Evolutionary conservation across 352 stramenopile genomes (phyloP).

Genomic region (Globisporangium apiculatum): DNA sequence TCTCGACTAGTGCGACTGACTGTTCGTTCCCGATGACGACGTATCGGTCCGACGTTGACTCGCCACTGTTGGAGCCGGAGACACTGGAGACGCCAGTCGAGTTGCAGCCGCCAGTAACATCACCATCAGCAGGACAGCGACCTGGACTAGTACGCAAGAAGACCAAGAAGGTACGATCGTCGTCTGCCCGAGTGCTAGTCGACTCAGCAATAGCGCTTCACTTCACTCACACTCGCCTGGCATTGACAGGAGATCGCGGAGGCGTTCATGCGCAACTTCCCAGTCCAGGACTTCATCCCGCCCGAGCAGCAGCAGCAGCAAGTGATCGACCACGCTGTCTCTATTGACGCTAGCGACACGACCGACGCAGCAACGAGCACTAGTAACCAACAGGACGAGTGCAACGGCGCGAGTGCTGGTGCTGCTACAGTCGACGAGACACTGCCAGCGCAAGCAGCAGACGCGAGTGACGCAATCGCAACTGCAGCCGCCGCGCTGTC

Average conservation of each 20-base stretch:
- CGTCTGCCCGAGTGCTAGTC: no score
- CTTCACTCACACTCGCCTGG: no score
- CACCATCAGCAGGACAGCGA: background rate
- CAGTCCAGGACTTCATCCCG: conserved; percentile 68
- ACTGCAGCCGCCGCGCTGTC: background rate
- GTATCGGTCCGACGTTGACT: conserved; percentile 13
- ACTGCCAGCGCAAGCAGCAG: background rate
- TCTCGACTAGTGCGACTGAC: conserved; percentile 32
- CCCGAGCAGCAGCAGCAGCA: background rate
- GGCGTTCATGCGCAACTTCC: conserved; percentile 61
- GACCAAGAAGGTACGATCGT: conserved; percentile 8
- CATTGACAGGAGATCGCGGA: conserved; percentile 28
- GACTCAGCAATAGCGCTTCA: no score
- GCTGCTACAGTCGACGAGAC: no score
- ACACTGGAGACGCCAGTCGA: no score
- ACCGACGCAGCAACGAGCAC: no score
- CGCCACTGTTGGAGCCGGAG: background rate
- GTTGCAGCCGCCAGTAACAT: background rate
- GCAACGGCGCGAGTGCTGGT: no score
- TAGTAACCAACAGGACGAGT: background rate
- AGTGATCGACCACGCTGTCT: background rate
- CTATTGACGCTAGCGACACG: no score
- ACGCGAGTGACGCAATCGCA: background rate
- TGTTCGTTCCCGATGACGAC: conserved; percentile 27
- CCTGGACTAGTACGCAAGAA: conserved; percentile 2